phyloP scores from a whole-genome alignment of 495 filamentous ascomycete species.

The Endocarpon pusillum region DNA sequence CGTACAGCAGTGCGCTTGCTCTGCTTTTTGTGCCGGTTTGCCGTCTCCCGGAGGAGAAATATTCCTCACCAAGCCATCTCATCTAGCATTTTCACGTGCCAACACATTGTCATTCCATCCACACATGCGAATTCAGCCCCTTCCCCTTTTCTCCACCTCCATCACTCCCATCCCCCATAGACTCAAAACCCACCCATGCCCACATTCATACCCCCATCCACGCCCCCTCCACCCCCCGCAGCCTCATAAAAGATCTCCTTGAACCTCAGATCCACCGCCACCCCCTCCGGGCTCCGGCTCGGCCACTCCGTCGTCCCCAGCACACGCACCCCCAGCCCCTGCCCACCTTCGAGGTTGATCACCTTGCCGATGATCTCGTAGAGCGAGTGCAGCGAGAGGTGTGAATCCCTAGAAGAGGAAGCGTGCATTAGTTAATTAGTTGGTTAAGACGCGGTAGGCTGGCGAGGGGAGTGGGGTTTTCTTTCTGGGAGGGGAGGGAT shows the following conservation, averaged over 20 bases:
- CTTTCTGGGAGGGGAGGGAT: conserved; percentile 1
- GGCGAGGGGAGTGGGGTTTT: background rate
- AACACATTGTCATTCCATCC: no score
- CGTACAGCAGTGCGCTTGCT: no score
- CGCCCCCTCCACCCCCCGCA: conserved; percentile 16
- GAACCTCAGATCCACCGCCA: conserved; percentile 72
- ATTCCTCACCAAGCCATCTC: no score
- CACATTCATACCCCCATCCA: conserved; percentile 1
- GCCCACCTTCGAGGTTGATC: conserved; percentile 32
- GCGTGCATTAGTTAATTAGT: conserved; percentile 2
- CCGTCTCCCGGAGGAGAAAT: no score
- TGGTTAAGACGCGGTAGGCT: background rate
- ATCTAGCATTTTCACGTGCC: no score
- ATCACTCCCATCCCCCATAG: background rate
- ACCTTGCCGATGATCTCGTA: conserved; percentile 90
- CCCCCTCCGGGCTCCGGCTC: conserved; percentile 35
- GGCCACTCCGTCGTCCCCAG: conserved; percentile 69
- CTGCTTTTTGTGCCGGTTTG: no score
- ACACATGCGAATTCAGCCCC: no score
- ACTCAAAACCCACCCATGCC: no score
- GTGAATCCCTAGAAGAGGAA: conserved; percentile 35
- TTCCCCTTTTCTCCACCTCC: background rate
- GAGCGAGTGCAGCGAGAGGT: conserved; percentile 60
- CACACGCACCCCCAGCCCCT: conserved; percentile 59
- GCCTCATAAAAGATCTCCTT: conserved; percentile 66